Evolutionary conservation across 331 rosid species (phyloP), one percentile per base, ranked within the genome.

Genomic region (Stylosanthes scabra): DNA sequence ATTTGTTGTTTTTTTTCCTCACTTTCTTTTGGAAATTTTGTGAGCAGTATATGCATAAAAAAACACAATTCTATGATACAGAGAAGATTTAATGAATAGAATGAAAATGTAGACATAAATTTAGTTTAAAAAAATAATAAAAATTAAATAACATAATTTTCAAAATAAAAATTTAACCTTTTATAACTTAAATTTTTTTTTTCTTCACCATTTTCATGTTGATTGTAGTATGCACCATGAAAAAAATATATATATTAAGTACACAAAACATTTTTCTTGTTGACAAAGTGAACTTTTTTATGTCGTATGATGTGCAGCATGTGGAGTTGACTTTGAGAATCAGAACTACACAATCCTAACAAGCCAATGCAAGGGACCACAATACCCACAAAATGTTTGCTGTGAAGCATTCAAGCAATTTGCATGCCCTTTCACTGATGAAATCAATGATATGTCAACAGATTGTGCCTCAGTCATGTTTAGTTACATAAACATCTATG

Each of bases 401-500:
- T 94, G 99, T 74, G 57, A 78, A 0, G 97, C 99, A 2, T 79
- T 94, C 45, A 90, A 91, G 90, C 91, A 89, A 63, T 94, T 94
- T 63, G 88, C 94, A 6, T 95, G 99, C 76, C 92, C 96, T 16
- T 81, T 80, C 14, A 45, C 69, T 0, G 78, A 68, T 0, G 66
- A 79, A 0, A 63, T 94, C 0, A 84, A 72, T 27, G 92, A 91
- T 77, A 4, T 50, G 70, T 59, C 81, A 51, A 87, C 55, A 6
- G 84, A 95, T 69, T 95, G 97, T 11, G 84, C 90, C 3, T 8
- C 80, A 0, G 87, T 88, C 34, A 95, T 95, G 99, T 95, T 95
- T 59, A 94, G 97, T 78, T 91, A 94, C 93, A 94, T 94, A n/a
- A 94, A 91, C 77, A 44, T 94, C 56, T 91, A 90, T 41, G 99